phyloP scores from a whole-genome alignment of 176 grass and related monocot species.

The Pharus latifolius region DNA sequence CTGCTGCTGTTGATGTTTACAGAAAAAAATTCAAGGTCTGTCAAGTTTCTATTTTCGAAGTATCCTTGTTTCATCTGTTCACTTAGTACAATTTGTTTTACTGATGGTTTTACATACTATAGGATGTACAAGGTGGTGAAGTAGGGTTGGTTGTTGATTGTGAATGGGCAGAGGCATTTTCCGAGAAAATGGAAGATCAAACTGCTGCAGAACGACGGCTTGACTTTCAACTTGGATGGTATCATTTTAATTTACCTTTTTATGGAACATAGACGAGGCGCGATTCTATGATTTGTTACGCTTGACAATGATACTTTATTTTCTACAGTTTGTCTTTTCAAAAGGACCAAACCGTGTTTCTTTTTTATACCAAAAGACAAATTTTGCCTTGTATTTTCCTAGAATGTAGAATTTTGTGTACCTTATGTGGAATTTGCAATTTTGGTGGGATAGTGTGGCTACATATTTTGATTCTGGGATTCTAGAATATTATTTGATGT shows the following conservation, averaged over 20 bases:
- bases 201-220: slow-evolving; percentile 62
- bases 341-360: not conserved
- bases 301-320: not conserved
- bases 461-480: not conserved
- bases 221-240: slow-evolving; percentile 98
- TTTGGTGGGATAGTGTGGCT: not conserved
- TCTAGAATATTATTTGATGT: not conserved
- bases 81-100: not conserved
- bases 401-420: not conserved
- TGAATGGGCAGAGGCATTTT: slow-evolving; percentile 95
- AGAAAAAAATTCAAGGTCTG: slow-evolving; percentile 80
- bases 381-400: not conserved
- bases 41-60: not conserved
- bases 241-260: not conserved
- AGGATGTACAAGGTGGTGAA: slow-evolving; percentile 84
- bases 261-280: not conserved
- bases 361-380: not conserved
- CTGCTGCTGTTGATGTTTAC: slow-evolving; percentile 75
- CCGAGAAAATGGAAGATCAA: slow-evolving; percentile 67
- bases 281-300: not conserved
- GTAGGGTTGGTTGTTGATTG: slow-evolving; percentile 86
- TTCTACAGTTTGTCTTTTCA: not conserved
- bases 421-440: not conserved
- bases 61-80: slow-evolving; percentile 5
- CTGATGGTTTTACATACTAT: slow-evolving; percentile 30